Conservation (phyloP, 2,329 filamentous ascomycete genomes). For the Pseudohalonectria lignicola region DNA sequence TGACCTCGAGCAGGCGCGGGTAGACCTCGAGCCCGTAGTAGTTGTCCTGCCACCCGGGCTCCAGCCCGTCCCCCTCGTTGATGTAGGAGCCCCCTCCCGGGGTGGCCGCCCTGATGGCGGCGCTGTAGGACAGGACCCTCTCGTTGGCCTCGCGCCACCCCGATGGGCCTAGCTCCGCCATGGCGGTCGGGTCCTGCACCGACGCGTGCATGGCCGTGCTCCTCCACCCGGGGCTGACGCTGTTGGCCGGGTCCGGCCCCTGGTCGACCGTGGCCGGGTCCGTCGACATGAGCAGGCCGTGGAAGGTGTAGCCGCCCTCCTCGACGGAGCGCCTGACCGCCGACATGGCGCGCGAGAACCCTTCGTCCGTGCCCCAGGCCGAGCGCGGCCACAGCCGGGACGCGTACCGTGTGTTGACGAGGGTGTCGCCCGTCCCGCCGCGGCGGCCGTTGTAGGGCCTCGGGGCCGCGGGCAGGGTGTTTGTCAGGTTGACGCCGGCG, state of each 20-base stretch:
- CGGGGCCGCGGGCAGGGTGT: conserved; percentile 4
- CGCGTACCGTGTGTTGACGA: conserved; percentile 13
- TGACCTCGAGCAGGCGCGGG: conserved; percentile 18
- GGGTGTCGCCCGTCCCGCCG: conserved; percentile 7
- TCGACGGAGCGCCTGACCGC: conserved; percentile 20
- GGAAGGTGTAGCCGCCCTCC: conserved; percentile 22
- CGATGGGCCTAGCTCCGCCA: conserved; percentile 5
- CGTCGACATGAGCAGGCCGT: conserved; percentile 20
- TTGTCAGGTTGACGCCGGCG: conserved; percentile 14
- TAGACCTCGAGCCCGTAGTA: conserved; percentile 23
- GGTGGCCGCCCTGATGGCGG: conserved; percentile 13
- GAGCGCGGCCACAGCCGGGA: conserved; percentile 23
- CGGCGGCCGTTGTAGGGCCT: conserved; percentile 8
- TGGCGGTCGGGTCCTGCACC: conserved; percentile 6
- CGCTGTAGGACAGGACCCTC: conserved; percentile 6
- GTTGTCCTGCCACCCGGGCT: conserved; percentile 19
- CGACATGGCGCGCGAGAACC: conserved; percentile 14
- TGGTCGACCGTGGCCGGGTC: conserved; percentile 10
- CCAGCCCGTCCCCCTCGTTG: conserved; percentile 28
- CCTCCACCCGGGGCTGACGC: conserved; percentile 15
- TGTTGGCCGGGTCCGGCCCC: conserved; percentile 4
- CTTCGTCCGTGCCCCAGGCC: conserved; percentile 15
- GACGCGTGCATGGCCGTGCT: conserved; percentile 11
- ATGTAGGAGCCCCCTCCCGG: conserved; percentile 20
- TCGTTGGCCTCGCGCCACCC: conserved; percentile 5